A percentile compares a stretch with the other conserved stretches of the same genome.
These are phyloP conservation scores for Fusarium sp. DNA, from an alignment of 2,329 filamentous ascomycete genomes.

Conservation along the genomic window DNA sequence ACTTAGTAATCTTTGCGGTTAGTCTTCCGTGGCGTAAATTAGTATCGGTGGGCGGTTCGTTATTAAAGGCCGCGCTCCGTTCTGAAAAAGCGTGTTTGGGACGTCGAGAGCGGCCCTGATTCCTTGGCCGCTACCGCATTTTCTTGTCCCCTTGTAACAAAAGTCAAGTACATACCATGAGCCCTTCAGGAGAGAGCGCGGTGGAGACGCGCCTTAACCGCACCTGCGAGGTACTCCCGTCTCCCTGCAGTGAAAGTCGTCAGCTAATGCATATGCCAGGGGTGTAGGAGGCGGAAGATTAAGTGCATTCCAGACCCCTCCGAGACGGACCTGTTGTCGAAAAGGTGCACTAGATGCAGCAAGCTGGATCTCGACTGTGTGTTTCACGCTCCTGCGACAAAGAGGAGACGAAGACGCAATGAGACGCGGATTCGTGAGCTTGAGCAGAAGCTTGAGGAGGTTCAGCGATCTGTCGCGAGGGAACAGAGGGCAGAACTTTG, in stretches of 20 bases:
- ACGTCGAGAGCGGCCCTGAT: neutral
- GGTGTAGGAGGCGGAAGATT: conserved; percentile 13
- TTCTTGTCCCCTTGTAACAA: neutral
- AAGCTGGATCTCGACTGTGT: conserved; percentile 21
- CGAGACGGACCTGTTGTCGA: neutral
- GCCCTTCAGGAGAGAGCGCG: neutral
- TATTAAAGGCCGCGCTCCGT: conserved; percentile 12
- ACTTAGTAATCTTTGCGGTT: conserved; percentile 3
- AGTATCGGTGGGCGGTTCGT: conserved; percentile 10
- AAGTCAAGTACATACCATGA: neutral
- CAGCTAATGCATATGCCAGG: conserved; percentile 4
- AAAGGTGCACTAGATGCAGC: conserved; percentile 13
- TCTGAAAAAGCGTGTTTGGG: conserved; percentile 8
- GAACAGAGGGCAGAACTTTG: neutral
- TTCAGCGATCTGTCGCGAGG: conserved; percentile 3
- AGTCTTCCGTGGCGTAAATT: neutral
- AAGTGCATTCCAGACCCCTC: conserved; percentile 10
- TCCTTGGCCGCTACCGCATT: conserved; percentile 7
- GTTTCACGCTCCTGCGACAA: conserved; percentile 16
- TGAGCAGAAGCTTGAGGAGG: conserved; percentile 16
- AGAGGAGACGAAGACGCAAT: conserved; percentile 18
- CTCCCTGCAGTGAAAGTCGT: neutral
- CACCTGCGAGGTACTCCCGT: conserved; percentile 4
- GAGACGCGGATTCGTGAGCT: conserved; percentile 24
- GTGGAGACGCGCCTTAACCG: conserved; percentile 6